phyloP scores from a whole-genome alignment of 768 basidiomycete species.

The Udeniomyces megalosporus region DNA sequence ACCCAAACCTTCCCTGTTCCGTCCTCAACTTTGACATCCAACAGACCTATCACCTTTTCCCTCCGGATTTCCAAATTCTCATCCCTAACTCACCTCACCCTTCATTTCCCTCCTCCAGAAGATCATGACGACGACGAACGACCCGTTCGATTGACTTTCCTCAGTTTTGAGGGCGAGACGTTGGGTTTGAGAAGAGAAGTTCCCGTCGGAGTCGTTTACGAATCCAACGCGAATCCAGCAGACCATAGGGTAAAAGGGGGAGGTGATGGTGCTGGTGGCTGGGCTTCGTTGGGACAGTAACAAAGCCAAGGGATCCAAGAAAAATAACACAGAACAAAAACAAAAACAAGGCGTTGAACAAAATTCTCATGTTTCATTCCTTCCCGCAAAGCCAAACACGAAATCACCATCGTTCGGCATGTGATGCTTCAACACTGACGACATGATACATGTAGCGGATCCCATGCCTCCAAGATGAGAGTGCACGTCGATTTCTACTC shows the following conservation, averaged over 20 bases:
- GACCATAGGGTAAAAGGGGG: background rate
- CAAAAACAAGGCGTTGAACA: background rate
- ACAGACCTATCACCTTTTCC: background rate
- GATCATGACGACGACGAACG: background rate
- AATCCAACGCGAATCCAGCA: background rate
- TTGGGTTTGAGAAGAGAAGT: conserved; percentile 3
- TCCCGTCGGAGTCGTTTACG: conserved; percentile 11
- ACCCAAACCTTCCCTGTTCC: conserved; percentile 8
- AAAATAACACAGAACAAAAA: background rate
- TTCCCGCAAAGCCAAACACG: no score
- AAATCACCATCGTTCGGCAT: no score
- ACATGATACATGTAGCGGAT: no score
- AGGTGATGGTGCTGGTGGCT: background rate
- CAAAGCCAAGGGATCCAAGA: background rate
- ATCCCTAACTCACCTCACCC: conserved; percentile 10
- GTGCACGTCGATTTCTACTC: no score
- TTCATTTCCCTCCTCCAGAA: conserved; percentile 9
- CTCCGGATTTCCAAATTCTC: conserved; percentile 10
- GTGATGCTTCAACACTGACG: no score
- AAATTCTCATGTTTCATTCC: no score
- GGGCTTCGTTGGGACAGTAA: background rate
- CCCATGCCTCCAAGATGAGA: no score
- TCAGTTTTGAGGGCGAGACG: conserved; percentile 7
- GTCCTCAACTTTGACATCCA: background rate
- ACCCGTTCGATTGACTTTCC: conserved; percentile 1